These are phyloP conservation scores for Lizonia empirigonia DNA, from an alignment of 2,329 filamentous ascomycete genomes.

Conservation along the genomic window DNA sequence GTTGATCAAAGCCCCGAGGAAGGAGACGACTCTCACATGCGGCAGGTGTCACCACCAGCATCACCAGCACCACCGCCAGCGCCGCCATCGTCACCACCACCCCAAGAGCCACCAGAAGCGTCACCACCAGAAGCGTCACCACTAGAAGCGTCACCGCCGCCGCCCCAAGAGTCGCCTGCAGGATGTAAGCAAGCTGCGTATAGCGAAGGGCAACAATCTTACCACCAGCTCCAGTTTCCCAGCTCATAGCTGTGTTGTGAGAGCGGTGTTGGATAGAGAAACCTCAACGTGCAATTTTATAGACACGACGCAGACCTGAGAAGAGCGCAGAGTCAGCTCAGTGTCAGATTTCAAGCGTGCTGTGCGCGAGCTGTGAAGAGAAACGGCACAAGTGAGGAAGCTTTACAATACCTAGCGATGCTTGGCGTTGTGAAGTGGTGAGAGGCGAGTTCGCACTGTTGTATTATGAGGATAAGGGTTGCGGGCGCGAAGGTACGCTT, in stretches of 20 bases:
- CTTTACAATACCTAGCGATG: background rate
- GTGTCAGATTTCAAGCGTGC: background rate
- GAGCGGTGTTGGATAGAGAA: background rate
- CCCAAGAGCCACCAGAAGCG: conserved; percentile 11
- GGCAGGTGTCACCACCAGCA: conserved; percentile 47
- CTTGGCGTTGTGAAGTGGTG: background rate
- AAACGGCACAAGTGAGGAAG: background rate
- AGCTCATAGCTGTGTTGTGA: conserved; percentile 26
- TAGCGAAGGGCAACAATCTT: conserved; percentile 15
- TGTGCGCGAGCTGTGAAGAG: background rate
- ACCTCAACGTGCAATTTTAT: background rate
- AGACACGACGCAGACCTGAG: background rate
- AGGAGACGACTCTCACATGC: conserved; percentile 44
- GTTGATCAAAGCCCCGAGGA: background rate
- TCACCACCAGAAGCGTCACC: too few species aligned
- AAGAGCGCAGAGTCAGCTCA: background rate
- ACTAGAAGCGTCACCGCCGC: conserved; percentile 22
- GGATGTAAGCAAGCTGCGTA: conserved; percentile 8
- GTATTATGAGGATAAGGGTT: background rate
- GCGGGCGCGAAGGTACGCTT: background rate
- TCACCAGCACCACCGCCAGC: conserved; percentile 27
- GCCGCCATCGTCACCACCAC: conserved; percentile 16
- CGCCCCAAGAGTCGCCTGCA: too few species aligned
- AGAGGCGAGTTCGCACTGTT: background rate
- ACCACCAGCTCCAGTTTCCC: conserved; percentile 25